Conservation (phyloP, 1,284 basidiomycete genomes). For the Marasmius oreades region DNA sequence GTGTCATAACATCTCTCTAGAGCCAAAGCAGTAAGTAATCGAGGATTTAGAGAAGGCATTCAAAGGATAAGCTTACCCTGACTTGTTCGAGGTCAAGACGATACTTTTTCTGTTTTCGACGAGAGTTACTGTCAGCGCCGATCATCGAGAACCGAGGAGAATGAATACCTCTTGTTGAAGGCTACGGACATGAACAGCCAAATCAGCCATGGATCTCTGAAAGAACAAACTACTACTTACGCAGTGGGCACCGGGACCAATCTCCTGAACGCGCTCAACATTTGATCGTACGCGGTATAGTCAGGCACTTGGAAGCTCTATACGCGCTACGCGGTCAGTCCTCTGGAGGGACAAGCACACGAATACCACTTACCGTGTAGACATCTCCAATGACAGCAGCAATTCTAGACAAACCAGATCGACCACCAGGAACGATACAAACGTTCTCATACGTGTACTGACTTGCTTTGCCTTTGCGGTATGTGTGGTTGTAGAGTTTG, state of each 20-base stretch:
- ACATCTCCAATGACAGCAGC: conserved; percentile 88
- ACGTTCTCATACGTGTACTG: conserved; percentile 91
- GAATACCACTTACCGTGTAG: conserved; percentile 51
- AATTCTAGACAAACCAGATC: conserved; percentile 85
- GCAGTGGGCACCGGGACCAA: conserved; percentile 88
- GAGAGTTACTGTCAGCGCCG: background rate
- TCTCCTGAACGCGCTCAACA: conserved; percentile 83
- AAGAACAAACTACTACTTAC: conserved; percentile 38
- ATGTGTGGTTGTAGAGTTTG: conserved; percentile 84
- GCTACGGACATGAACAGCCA: conserved; percentile 27
- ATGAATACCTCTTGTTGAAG: conserved; percentile 52
- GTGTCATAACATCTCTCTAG: conserved; percentile 72
- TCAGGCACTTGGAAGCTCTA: conserved; percentile 84
- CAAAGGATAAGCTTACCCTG: background rate
- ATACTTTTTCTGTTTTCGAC: conserved; percentile 29
- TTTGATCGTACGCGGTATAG: conserved; percentile 84
- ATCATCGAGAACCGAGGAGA: background rate
- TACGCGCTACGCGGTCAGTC: conserved; percentile 2
- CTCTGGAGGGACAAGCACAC: background rate
- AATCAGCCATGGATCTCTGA: background rate
- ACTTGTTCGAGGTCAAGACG: conserved; percentile 15
- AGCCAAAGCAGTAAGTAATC: background rate
- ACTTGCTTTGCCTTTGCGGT: conserved; percentile 74
- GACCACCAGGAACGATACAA: conserved; percentile 89
- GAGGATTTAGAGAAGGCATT: background rate